Conservation (phyloP, 331 rosid genomes). For the Rhamnella rubrinervis region DNA sequence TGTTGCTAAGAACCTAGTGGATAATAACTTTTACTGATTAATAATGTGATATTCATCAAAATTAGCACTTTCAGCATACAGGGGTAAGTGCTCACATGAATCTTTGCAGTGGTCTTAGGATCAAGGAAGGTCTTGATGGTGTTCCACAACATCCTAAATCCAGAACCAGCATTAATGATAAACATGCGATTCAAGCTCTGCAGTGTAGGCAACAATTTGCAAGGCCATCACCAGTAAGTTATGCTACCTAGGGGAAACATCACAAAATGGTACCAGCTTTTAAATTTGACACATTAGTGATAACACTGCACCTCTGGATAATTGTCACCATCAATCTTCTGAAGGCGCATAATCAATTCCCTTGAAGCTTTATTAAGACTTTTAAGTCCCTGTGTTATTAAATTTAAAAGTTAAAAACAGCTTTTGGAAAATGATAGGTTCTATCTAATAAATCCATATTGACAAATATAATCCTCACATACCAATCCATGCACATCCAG, state of each 20-base stretch:
- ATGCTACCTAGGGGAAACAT: not conserved
- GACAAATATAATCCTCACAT: conserved; percentile 28
- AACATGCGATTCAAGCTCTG: conserved; percentile 96
- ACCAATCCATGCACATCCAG: conserved; percentile 97
- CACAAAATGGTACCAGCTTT: not conserved
- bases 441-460: conserved; percentile 1
- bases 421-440: not conserved
- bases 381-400: conserved; percentile 65
- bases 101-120: conserved; percentile 90
- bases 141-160: conserved; percentile 92
- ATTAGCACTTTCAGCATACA: conserved; percentile 22
- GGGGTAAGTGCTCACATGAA: conserved; percentile 51
- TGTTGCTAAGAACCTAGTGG: conserved; percentile 85
- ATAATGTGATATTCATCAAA: conserved; percentile 15
- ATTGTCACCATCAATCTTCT: conserved; percentile 85
- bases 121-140: conserved; percentile 90
- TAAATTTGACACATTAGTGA: not conserved
- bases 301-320: conserved; percentile 68
- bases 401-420: conserved; percentile 7
- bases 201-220: conserved; percentile 39
- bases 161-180: conserved; percentile 95
- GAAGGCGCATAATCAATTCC: conserved; percentile 69
- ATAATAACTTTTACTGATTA: conserved; percentile 25
- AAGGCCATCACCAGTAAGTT: not conserved
- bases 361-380: conserved; percentile 77